A percentile compares a stretch with the other conserved stretches of the same genome.
phyloP scores from a whole-genome alignment of 1,139 yeast genomes.

The Taphrina betulina region DNA sequence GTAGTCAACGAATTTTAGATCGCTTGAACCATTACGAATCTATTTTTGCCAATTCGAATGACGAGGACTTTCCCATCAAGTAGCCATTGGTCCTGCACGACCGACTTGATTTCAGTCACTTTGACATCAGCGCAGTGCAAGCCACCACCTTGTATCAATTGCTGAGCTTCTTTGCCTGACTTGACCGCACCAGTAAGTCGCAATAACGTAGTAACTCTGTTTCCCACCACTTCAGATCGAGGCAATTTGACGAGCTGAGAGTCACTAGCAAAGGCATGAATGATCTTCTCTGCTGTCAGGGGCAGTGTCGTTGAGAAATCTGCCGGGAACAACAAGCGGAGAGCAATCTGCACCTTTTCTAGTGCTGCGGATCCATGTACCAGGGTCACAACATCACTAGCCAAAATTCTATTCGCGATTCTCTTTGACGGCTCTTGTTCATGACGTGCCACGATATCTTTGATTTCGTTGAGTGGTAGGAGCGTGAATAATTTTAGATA shows the following conservation, averaged over 20 bases:
- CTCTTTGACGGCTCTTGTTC: slow-evolving; percentile 59
- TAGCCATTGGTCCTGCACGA: slow-evolving; percentile 53
- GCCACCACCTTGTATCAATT: slow-evolving; percentile 69
- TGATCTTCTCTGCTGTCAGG: slow-evolving; percentile 55
- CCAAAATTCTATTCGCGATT: slow-evolving; percentile 71
- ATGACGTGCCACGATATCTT: slow-evolving; percentile 56
- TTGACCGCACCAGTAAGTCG: slow-evolving; percentile 5
- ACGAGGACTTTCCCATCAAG: slow-evolving; percentile 63
- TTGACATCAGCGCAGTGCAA: slow-evolving; percentile 67
- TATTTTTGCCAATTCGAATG: slow-evolving; percentile 67
- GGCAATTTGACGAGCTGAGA: slow-evolving; percentile 54
- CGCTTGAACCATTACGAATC: slow-evolving; percentile 38
- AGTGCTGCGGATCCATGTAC: slow-evolving; percentile 83
- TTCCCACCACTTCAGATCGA: slow-evolving; percentile 46
- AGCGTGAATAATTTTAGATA: slow-evolving; percentile 76
- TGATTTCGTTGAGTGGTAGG: slow-evolving; percentile 62
- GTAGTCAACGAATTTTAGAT: too few species aligned
- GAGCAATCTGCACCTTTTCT: slow-evolving; percentile 60
- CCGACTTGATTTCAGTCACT: slow-evolving; percentile 53
- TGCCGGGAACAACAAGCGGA: slow-evolving; percentile 65
- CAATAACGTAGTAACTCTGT: slow-evolving; percentile 42
- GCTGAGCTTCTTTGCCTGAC: slow-evolving; percentile 57
- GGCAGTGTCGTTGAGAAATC: slow-evolving; percentile 48
- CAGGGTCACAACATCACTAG: slow-evolving; percentile 80
- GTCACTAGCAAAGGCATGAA: slow-evolving; percentile 61